Conservation (phyloP, 2,329 filamentous ascomycete species). For the Diaporthe eres region DNA sequence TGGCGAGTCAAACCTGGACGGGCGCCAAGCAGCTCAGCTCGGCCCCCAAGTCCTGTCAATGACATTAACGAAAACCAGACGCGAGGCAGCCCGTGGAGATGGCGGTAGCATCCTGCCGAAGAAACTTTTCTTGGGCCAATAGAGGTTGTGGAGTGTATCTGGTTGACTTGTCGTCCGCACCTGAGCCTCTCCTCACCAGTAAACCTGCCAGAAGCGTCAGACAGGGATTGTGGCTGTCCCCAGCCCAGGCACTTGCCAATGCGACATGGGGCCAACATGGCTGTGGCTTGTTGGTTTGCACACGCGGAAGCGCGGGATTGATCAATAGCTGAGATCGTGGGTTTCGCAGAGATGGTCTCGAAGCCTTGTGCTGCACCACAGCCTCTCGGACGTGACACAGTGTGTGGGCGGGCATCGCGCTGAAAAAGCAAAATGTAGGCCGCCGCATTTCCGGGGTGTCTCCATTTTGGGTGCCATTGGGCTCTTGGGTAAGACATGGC, state of each 20-base stretch:
- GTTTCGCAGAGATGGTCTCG: conserved; percentile 21
- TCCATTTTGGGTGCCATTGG: conserved; percentile 13
- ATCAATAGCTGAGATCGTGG: conserved; percentile 14
- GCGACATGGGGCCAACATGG: conserved; percentile 9
- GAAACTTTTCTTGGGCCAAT: conserved; percentile 15
- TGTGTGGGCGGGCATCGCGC: neutral
- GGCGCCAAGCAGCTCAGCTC: conserved; percentile 18
- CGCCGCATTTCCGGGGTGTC: neutral
- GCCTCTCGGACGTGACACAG: neutral
- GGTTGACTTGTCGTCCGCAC: neutral
- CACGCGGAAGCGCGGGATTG: neutral
- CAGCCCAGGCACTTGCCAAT: conserved; percentile 1
- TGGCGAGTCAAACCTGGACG: neutral
- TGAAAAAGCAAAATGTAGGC: conserved; percentile 17
- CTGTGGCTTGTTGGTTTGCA: neutral
- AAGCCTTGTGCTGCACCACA: conserved; percentile 8
- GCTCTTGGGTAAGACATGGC: neutral
- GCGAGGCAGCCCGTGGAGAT: neutral
- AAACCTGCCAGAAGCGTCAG: neutral
- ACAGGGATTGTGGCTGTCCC: conserved; percentile 6
- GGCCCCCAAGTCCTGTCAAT: neutral
- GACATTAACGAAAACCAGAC: neutral
- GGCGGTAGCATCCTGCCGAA: neutral
- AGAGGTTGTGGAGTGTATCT: neutral
- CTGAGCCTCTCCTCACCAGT: neutral